Evolutionary conservation across 2,329 filamentous ascomycete genomes (phyloP).

Genomic region (Clathrospora elynae): DNA sequence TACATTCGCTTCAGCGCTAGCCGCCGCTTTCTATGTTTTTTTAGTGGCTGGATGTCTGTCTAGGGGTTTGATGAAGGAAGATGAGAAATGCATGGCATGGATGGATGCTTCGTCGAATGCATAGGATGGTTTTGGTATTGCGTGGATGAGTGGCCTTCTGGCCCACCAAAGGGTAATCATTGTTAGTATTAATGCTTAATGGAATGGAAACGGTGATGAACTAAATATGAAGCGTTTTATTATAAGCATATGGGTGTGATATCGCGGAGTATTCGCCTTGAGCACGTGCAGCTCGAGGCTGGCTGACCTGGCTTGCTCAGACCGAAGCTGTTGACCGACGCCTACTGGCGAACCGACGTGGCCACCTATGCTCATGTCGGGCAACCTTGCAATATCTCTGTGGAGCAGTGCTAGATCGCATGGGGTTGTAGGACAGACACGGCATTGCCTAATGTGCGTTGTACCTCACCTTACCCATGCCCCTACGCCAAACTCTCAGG

Average conservation of each 20-base stretch:
- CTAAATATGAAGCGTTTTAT: not conserved
- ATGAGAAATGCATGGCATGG: conserved; percentile 7
- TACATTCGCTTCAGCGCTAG: conserved; percentile 40
- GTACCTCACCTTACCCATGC: not conserved
- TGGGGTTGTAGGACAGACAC: not conserved
- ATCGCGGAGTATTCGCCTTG: not conserved
- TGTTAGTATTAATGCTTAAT: conserved; percentile 45
- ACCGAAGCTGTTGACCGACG: conserved; percentile 1
- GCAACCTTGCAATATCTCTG: too few relatives aligned
- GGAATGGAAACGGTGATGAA: conserved; percentile 30
- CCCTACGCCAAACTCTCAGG: not conserved
- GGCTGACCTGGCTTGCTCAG: conserved; percentile 2
- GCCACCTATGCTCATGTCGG: too few relatives aligned
- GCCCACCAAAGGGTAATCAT: conserved; percentile 24
- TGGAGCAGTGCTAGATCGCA: too few relatives aligned
- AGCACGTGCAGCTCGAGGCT: not conserved
- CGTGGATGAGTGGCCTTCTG: not conserved
- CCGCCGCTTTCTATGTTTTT: conserved; percentile 24
- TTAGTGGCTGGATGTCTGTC: conserved; percentile 27
- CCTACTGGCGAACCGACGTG: not conserved
- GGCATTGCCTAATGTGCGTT: not conserved
- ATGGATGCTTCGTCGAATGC: conserved; percentile 10
- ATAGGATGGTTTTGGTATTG: not conserved
- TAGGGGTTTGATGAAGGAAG: conserved; percentile 15
- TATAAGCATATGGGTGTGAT: too few relatives aligned